Evolutionary conservation across 179 eudicot species (phyloP), one percentile per base, ranked within the genome.

Genomic region (Vitellaria paradoxa): DNA sequence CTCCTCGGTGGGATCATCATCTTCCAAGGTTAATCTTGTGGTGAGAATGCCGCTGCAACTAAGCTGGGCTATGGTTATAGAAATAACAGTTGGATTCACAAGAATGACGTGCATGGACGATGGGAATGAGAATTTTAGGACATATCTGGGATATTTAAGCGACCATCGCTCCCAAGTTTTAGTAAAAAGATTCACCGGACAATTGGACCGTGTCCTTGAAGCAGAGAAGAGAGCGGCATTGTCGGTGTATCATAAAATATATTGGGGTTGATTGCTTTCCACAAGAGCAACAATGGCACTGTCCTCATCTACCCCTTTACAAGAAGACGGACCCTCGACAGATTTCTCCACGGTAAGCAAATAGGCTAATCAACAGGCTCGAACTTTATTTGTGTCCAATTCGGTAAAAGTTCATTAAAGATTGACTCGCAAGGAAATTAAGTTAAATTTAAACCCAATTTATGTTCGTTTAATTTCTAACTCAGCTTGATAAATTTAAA

Each of bases 181-280:
- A 0, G 82, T 80, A 9, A 80, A 57, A 70, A 46, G 68, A 68
- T 80, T 67, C 20, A 52, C 59, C 47, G 73, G 74, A 23, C 21
- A 67, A 5, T 45, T 42, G 37, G 21, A 61, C 18, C 20, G 66
- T 42, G 20, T 68, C 21, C 62, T 80, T 4, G 65, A 68, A n/a
- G 78, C 78, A 9, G 82, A 80, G 68, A 80, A 68, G 64, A 68
- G 15, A 55, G 78, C 73, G 24, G 82, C 82, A 8, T 49, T 65
- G 62, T 46, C 69, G 37, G 30, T 80, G 78, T 53, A 74, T n/a
- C 82, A 80, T 26, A 80, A 74, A 74, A 75, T 23, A 74, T 80
- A 46, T 10, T 74, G 7, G 23, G 78, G 53, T 56, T 75, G 53
- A 30, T 74, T 60, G 82, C 63, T 40, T 80, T 57, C 56, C 82